Evolutionary conservation across 768 basidiomycete genomes (phyloP), one percentile per base, ranked within the genome.

Genomic region (Mycena albidolilacea): DNA sequence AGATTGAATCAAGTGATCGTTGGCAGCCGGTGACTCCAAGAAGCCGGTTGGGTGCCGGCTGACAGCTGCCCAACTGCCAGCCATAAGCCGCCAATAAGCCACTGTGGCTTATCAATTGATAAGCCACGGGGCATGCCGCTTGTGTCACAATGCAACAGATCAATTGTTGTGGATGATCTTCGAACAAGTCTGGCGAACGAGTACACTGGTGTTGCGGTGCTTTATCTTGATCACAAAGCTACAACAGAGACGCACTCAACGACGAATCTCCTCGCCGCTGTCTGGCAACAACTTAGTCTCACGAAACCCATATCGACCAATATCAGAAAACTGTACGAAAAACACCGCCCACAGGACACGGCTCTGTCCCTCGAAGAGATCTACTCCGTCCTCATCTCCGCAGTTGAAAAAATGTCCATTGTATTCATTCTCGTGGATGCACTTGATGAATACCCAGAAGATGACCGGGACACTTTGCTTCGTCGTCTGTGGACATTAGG

Each of bases 181-280:
- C 59, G 39, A n/a, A 43, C 5, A 19, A 39, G 41, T 1, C 9
- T 38, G 52, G 35, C 1, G 52, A 21, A 57, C 50, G 21, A 48
- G 23, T 37, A 2, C 2, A 55, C 15, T 37, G 35, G 65, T 38
- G 65, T 55, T 12, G 65, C 52, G 0, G 48, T 55, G 37, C n/a
- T 55, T 38, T 67, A 67, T 38, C 46, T 67, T 5, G 52, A 67
- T 57, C 52, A 67, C 54, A 67, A 57, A 14, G 65, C 23, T 11
- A n/a, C n/a, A n/a, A 5, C 52, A 7, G 54, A 41, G 39, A 8
- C 52, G 8, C 65, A 55, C 5, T 38, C 65, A 15, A 12, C 30
- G 50, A 67, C n/a, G 4, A 48, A 66, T 55, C 46, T 67, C 15
- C 30, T 67, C 21, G 65, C 48, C 0, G 65, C 65, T 2, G 17